A percentile compares a stretch with the other conserved stretches of the same genome.
Evolutionary conservation across 116 monocot species (phyloP).

Genomic region (Papilionanthe hybrid): DNA sequence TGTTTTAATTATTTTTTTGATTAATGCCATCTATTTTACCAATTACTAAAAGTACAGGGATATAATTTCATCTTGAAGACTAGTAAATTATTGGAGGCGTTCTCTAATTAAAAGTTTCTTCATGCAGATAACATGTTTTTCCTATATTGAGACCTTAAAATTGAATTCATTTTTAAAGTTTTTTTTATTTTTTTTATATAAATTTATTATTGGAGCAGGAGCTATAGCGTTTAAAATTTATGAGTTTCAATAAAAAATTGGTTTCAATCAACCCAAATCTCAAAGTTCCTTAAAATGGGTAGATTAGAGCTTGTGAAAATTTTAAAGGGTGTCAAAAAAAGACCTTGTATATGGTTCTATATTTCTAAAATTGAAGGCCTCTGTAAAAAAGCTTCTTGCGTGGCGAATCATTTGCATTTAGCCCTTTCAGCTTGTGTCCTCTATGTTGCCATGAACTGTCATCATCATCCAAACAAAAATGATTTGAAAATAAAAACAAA

Average conservation of each 20-base stretch:
- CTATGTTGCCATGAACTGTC: no score
- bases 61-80: background rate
- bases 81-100: background rate
- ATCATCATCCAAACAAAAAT: no score
- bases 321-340: no score
- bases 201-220: background rate
- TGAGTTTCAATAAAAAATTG: background rate
- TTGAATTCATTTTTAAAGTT: background rate
- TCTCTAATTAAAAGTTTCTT: background rate
- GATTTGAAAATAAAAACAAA: no score
- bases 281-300: background rate
- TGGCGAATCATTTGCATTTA: no score
- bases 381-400: no score
- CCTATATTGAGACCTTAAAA: background rate
- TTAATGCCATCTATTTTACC: background rate
- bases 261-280: background rate
- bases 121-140: background rate
- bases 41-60: background rate
- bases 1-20: background rate
- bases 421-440: no score
- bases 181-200: background rate
- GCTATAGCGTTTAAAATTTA: background rate
- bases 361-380: no score
- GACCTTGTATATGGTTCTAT: no score
- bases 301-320: background rate